Percentiles rank a stretch among this genome's conserved stretches.
These are phyloP conservation scores for Phyllosticta citribraziliensis DNA, from an alignment of 2,329 filamentous ascomycete species.

Conservation along the genomic window DNA sequence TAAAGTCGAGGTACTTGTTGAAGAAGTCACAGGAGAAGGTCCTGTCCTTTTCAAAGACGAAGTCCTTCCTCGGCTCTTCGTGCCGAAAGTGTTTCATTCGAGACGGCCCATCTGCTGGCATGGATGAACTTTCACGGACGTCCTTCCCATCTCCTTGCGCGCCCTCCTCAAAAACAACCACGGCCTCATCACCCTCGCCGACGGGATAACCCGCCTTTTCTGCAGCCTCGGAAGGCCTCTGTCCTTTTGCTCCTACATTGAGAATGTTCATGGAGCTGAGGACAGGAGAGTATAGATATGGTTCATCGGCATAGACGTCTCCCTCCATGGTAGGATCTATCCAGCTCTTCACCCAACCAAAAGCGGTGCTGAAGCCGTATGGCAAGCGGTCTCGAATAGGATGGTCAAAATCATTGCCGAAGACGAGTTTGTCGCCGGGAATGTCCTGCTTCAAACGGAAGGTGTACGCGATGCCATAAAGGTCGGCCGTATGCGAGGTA, in stretches of 20 bases:
- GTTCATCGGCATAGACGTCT: slow-evolving; percentile 77
- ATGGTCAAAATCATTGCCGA: slow-evolving; percentile 91
- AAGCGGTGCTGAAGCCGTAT: slow-evolving; percentile 73
- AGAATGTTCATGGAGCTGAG: slow-evolving; percentile 72
- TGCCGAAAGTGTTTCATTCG: slow-evolving; percentile 54
- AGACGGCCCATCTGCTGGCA: slow-evolving; percentile 32
- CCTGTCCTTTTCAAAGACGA: slow-evolving; percentile 52
- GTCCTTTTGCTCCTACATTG: slow-evolving; percentile 45
- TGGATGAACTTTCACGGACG: slow-evolving; percentile 27
- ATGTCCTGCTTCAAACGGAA: slow-evolving; percentile 64
- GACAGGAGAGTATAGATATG: slow-evolving; percentile 76
- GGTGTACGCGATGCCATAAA: slow-evolving; percentile 74
- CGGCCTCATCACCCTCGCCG: slow-evolving; percentile 56
- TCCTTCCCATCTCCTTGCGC: slow-evolving; percentile 35
- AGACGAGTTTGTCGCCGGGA: slow-evolving; percentile 64
- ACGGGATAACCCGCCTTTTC: slow-evolving; percentile 46
- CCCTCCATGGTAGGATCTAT: slow-evolving; percentile 87
- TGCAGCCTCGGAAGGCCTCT: slow-evolving; percentile 30
- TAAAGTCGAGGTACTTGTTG: slow-evolving; percentile 88
- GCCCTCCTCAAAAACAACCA: slow-evolving; percentile 46
- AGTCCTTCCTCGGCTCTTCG: slow-evolving; percentile 44
- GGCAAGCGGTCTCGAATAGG: slow-evolving; percentile 81
- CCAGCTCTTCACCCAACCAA: slow-evolving; percentile 79
- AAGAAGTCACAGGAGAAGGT: slow-evolving; percentile 66
- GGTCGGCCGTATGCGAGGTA: slow-evolving; percentile 61